Percentiles rank a stretch among this genome's conserved stretches.
Conservation (phyloP, 2,329 filamentous ascomycete genomes). For the Trichoderma atroviride region DNA sequence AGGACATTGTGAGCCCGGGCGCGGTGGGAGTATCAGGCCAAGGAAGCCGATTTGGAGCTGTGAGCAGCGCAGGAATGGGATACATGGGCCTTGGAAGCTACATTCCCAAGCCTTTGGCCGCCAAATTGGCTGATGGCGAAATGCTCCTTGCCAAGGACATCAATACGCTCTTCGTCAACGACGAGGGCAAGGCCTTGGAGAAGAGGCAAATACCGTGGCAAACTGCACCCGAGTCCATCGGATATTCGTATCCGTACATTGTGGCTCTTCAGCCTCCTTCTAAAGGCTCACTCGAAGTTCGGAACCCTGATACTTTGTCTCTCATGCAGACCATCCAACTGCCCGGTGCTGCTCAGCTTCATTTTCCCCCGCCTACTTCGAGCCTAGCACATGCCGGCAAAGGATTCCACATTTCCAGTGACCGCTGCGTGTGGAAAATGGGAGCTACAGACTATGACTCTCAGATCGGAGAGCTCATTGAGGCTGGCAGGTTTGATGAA, state of each 20-base stretch:
- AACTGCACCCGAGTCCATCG: slow-evolving; percentile 82
- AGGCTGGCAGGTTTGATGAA: slow-evolving; percentile 77
- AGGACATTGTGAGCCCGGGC: slow-evolving; percentile 78
- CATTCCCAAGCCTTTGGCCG: slow-evolving; percentile 86
- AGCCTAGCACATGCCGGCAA: slow-evolving; percentile 96
- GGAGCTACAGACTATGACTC: slow-evolving; percentile 86
- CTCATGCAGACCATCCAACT: slow-evolving; percentile 83
- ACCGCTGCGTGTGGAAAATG: slow-evolving; percentile 95
- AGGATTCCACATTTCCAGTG: slow-evolving; percentile 90
- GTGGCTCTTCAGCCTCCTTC: slow-evolving; percentile 80
- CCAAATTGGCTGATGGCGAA: slow-evolving; percentile 78
- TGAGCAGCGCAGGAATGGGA: slow-evolving; percentile 85
- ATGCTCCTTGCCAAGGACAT: slow-evolving; percentile 96
- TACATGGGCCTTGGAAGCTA: slow-evolving; percentile 95
- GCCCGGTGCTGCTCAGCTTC: slow-evolving; percentile 78
- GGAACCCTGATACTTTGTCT: slow-evolving; percentile 90
- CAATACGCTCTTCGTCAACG: slow-evolving; percentile 89
- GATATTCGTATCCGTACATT: slow-evolving; percentile 96
- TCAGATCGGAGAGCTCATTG: slow-evolving; percentile 81
- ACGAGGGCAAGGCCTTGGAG: slow-evolving; percentile 77
- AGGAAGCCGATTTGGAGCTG: slow-evolving; percentile 76
- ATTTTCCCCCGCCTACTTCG: slow-evolving; percentile 89
- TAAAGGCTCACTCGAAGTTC: slow-evolving; percentile 84
- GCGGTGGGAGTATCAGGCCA: slow-evolving; percentile 66
- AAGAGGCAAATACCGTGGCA: slow-evolving; percentile 92